Evolutionary conservation across 1,284 basidiomycete genomes (phyloP), one percentile per base, ranked within the genome.

Genomic region (Papiliotrema flavescens): DNA sequence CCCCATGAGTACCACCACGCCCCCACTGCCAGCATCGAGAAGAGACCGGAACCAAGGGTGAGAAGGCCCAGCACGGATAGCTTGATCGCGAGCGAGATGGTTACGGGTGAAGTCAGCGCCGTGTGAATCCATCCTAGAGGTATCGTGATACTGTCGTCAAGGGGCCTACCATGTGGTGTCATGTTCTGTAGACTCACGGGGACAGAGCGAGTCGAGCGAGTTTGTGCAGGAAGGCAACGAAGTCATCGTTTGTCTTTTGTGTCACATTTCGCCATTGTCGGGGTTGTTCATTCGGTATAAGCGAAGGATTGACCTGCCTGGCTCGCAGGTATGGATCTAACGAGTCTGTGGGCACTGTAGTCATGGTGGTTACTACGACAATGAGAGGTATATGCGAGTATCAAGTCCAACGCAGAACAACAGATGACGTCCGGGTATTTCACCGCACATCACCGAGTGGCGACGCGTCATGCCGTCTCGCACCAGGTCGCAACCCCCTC

Each of bases 1-100:
- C 72, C 69, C 70, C 74, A 76, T 2, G 68, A 70, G 60, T 67
- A 75, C 72, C 74, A 77, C 64, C 75, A 76, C 2, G 71, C 73
- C 40, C 66, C 73, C 24, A 75, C 71, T 6, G 73, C 71, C 9
- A 75, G 50, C 1, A 74, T 49, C 9, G 70, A 73, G 56, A 76
- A 67, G 2, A 67, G 54, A 3, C 68, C 69, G 2, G 69, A 70
- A 11, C 62, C 60, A 3, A 71, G 54, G 2, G 70, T 48, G 2
- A 77, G 63, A 37, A 71, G 52, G 23, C 55, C 51, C 5, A 75
- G 54, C 2, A 77, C 62, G 23, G 65, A 34, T 22, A 70, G 61
- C 48, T 71, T 70, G 50, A 77, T 59, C 2, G 66, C 58, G 1
- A 76, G 55, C 35, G 65, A 68, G 52, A 77, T 64, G 14, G 75